Base-by-base conservation (phyloP, 164 flowering plant species). In the Annona squamosa region DNA sequence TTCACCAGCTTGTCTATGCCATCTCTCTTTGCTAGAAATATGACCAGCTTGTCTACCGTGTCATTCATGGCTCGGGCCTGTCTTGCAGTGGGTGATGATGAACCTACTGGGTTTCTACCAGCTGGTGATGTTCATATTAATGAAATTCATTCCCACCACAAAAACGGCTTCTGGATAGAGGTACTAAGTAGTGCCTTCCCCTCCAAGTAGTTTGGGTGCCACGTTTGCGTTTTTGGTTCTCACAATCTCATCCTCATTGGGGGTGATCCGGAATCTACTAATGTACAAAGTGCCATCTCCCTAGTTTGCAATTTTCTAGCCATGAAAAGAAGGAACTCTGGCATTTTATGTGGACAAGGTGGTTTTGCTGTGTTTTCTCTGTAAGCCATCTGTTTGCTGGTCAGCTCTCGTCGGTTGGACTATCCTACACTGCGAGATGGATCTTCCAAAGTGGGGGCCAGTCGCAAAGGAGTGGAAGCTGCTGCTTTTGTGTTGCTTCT, bases 1-100 rank as follows among this genome's bases (percentile, higher is more conserved):
- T 95, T 95, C 69, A 95, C 99, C 2, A 95, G 93, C 85, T 95
- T 93, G 88, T 93, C 98, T 41, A 93, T 93, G 69, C 99, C 99
- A 77, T 95, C 99, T 80, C 99, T 81, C 84, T 93, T 95, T 48
- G 97, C 98, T 47, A 95, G 82, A 85, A 92, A 95, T 87, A 91
- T 81, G 7, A 93, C 94, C 46, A 92, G 84, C 84, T 91, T 95
- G 88, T 92, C 99, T 43, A 90, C 89, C 73, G 87, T 84, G 83
- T 95, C 99, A 65, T 85, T 83, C 91, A 87, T 87, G 79, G 76
- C 13, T 66, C 18, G 66, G 10, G 68, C 3, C 41, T 63, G 46
- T 44, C 65, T 56, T 17, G 48, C 3, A 13, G 43, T 63, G 72
- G 79, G 1, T 62, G 44, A 45, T 68, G 75, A 67, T 48, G 72